Evolutionary conservation across 2,329 filamentous ascomycete species (phyloP).

Genomic region (Colletotrichum simmondsii): DNA sequence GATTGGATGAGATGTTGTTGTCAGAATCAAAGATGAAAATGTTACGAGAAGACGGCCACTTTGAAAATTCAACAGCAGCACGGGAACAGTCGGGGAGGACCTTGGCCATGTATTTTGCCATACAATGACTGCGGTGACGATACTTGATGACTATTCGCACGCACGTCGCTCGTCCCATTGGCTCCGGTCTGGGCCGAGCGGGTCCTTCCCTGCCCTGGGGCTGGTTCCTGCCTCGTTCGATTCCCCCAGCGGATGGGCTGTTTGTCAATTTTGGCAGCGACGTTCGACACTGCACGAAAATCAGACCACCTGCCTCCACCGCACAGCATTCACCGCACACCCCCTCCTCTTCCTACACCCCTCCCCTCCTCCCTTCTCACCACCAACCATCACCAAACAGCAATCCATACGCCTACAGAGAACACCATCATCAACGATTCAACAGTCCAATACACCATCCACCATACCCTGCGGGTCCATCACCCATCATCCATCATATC

Average conservation of each 20-base stretch:
- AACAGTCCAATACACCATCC: neutral
- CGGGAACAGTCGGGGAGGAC: conserved; percentile 22
- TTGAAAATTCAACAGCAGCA: conserved; percentile 17
- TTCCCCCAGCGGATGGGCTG: conserved; percentile 12
- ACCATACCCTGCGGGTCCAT: neutral
- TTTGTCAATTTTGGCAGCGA: conserved; percentile 10
- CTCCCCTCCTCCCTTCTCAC: too few relatives aligned
- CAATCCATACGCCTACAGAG: too few relatives aligned
- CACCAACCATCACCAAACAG: too few relatives aligned
- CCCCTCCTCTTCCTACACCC: neutral
- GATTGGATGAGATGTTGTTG: neutral
- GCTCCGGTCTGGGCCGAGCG: conserved; percentile 1
- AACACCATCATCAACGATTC: too few relatives aligned
- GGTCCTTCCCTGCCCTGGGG: neutral
- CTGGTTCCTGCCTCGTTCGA: conserved; percentile 28
- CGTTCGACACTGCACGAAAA: conserved; percentile 28
- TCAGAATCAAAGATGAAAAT: neutral
- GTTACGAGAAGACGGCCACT: conserved; percentile 26
- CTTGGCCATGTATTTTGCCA: neutral
- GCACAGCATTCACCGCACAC: neutral
- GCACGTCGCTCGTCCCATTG: neutral
- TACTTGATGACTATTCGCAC: conserved; percentile 1
- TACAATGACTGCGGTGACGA: neutral
- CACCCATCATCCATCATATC: neutral
- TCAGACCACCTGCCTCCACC: conserved; percentile 19